Evolutionary conservation across 106 monocot species (phyloP).

Genomic region (Xerophyta viscosa): DNA sequence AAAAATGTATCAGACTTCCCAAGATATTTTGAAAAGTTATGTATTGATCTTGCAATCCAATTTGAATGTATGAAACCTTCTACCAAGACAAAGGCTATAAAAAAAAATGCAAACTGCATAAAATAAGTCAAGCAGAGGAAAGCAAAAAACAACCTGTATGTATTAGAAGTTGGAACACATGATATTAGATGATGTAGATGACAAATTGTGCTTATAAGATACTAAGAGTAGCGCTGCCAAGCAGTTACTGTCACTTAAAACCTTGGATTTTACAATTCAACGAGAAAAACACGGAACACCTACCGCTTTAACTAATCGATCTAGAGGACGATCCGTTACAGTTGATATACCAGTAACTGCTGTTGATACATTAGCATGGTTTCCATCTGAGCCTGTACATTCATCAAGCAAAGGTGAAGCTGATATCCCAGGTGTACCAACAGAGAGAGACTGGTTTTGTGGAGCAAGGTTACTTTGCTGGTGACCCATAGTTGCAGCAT

Average conservation of each 20-base stretch:
- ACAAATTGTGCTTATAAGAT: too few species aligned
- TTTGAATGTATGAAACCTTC: too few species aligned
- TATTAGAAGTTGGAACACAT: too few species aligned
- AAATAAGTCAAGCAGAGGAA: too few species aligned
- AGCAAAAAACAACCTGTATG: too few species aligned
- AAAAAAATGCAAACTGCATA: too few species aligned
- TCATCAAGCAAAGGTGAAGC: constrained; percentile 89
- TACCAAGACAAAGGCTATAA: too few species aligned
- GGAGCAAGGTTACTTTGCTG: constrained; percentile 21
- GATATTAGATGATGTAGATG: too few species aligned
- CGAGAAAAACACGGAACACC: constrained; percentile 12
- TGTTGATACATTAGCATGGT: constrained; percentile 30
- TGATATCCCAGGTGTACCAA: constrained; percentile 81
- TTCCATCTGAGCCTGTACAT: constrained; percentile 39
- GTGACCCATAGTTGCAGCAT: constrained; percentile 22
- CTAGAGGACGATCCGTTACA: constrained; percentile 52
- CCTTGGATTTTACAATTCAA: neutral
- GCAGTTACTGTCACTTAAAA: neutral
- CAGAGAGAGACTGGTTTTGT: constrained; percentile 48
- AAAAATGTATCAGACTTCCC: too few species aligned
- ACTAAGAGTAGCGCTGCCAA: too few species aligned
- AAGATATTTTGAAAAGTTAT: too few species aligned
- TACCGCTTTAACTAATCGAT: constrained; percentile 76
- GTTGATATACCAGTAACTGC: constrained; percentile 25
- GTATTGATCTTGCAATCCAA: too few species aligned